Evolutionary conservation across 169 alveolate genomes (phyloP), one percentile per base, ranked within the genome.

Genomic region (Ichthyophthirius multifiliis): DNA sequence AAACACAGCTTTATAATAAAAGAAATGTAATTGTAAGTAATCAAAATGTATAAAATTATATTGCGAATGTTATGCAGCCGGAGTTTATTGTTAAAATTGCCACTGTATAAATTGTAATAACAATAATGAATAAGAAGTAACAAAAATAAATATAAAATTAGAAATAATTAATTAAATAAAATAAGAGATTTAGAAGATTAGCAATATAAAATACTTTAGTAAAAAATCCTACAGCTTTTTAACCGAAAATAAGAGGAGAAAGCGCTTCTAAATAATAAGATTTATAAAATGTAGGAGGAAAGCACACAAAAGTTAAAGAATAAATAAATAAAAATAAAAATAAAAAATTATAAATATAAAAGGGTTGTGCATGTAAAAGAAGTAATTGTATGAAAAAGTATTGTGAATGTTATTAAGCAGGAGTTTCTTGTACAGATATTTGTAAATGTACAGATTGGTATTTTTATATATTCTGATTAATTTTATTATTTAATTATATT

Each of bases 401-500:
- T 71, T 81, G 86, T 67, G 86, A 81, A 35, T 81, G 86, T 48
- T 81, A 71, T 62, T 63, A 81, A 55, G 86, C 86, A 13, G 76
- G 76, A 48, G 86, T 81, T 0, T 76, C 86, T 41, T 81, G 86
- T 32, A 47, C 82, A 27, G 86, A 81, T 16, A 43, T 43, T 43
- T 81, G 86, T 27, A 81, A 81, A 81, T 81, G 86, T 23, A 48
- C 55, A 1, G 82, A 73, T 37, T 74, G 83, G 30, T 62, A 74
- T 37, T 45, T 65, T 44, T 43, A 63, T 41, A 47, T 45, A 20
- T 32, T n/a, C n/a, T n/a, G n/a, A n/a, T n/a, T n/a, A n/a, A n/a
- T n/a, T n/a, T n/a, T n/a, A n/a, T n/a, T n/a, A n/a, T n/a, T n/a
- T n/a, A n/a, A n/a, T n/a, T n/a, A n/a, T n/a, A n/a, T n/a, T n/a